Percentiles rank a stretch among this genome's conserved stretches.
These are phyloP conservation scores for Starmerella sp. DNA, from an alignment of 805 yeast species.

Conservation along the genomic window DNA sequence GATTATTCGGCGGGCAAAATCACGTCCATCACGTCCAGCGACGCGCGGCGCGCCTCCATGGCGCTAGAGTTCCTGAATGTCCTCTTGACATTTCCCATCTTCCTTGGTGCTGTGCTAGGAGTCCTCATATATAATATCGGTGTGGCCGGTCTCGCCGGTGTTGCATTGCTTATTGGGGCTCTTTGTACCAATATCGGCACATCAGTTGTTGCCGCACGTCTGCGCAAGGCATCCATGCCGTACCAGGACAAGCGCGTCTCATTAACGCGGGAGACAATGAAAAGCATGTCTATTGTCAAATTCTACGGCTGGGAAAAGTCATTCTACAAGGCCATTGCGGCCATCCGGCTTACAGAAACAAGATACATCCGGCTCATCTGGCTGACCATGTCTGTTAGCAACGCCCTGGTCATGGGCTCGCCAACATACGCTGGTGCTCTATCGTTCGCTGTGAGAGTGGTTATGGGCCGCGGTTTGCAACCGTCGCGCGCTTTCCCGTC, in stretches of 20 bases:
- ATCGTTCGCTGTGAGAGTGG: constrained; percentile 6
- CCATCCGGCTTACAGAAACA: constrained; percentile 7
- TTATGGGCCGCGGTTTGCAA: neutral
- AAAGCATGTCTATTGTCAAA: constrained; percentile 68
- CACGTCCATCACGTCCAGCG: constrained; percentile 68
- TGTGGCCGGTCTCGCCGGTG: constrained; percentile 57
- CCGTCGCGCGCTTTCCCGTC: constrained; percentile 12
- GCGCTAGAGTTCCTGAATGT: neutral
- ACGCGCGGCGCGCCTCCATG: constrained; percentile 61
- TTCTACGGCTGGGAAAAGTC: constrained; percentile 87
- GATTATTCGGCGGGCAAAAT: constrained; percentile 56
- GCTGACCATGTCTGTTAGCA: neutral
- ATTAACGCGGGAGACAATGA: constrained; percentile 63
- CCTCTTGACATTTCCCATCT: neutral
- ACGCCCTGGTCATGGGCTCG: neutral
- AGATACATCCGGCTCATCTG: constrained; percentile 26
- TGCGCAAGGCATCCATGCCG: constrained; percentile 14
- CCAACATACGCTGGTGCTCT: constrained; percentile 11
- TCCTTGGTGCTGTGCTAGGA: constrained; percentile 39
- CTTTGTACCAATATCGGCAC: constrained; percentile 31
- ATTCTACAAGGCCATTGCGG: constrained; percentile 40
- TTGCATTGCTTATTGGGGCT: constrained; percentile 36
- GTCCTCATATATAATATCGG: constrained; percentile 59
- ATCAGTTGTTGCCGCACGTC: neutral
- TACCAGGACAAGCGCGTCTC: constrained; percentile 68